Evolutionary conservation across 495 filamentous ascomycete genomes (phyloP).

Genomic region (Trichocladium antarcticum): DNA sequence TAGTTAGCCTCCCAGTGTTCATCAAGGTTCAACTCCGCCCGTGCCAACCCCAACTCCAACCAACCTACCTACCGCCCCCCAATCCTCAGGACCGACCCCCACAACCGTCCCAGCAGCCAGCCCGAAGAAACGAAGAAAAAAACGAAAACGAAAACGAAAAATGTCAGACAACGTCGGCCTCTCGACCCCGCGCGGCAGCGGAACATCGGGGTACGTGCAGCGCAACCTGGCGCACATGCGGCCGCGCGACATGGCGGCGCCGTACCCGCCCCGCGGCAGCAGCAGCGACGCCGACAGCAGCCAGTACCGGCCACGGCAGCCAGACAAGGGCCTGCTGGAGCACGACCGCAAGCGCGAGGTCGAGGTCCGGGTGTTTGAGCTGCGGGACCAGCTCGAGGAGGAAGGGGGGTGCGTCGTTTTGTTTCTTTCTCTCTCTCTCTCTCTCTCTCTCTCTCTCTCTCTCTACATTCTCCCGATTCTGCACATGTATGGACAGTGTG

Average conservation of each 20-base stretch:
- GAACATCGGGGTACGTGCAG: conserved; percentile 95
- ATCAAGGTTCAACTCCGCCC: no score
- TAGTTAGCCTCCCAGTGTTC: no score
- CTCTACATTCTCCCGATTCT: no score
- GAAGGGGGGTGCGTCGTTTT: conserved; percentile 63
- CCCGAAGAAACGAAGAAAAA: neutral
- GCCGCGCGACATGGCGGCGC: conserved; percentile 54
- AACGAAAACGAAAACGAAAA: neutral
- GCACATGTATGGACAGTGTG: no score
- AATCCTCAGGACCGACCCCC: neutral
- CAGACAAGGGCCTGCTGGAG: conserved; percentile 83
- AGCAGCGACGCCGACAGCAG: conserved; percentile 37
- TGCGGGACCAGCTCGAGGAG: conserved; percentile 82
- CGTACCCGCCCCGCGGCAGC: conserved; percentile 44
- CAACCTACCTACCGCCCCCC: no score
- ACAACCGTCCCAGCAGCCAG: neutral
- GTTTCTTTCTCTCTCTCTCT: no score
- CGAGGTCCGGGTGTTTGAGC: conserved; percentile 84
- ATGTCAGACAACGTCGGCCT: conserved; percentile 99
- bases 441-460: no score
- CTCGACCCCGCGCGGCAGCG: conserved; percentile 83
- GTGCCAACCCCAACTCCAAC: no score
- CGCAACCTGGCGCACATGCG: conserved; percentile 81
- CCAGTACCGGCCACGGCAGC: conserved; percentile 68
- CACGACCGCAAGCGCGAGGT: conserved; percentile 83